Conservation (phyloP, 306 rosid genomes). For the Dryas drummondii region DNA sequence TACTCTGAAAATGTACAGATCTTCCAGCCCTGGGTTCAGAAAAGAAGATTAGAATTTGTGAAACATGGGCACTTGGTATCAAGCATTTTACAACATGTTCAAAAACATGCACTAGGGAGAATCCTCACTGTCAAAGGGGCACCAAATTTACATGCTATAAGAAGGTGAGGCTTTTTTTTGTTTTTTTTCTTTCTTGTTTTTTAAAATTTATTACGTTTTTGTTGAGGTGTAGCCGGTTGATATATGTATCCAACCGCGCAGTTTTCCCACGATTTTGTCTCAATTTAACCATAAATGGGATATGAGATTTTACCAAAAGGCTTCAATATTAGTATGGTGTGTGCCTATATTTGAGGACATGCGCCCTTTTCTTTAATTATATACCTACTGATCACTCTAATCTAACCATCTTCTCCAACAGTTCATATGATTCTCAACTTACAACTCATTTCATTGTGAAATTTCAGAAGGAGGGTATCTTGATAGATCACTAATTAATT, state of each 20-base stretch:
- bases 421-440: too few species aligned
- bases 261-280: too few species aligned
- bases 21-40: conserved; percentile 24
- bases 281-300: too few species aligned
- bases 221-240: neutral
- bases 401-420: too few species aligned
- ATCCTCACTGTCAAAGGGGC: conserved; percentile 20
- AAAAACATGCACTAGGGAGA: conserved; percentile 20
- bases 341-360: too few species aligned
- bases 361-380: too few species aligned
- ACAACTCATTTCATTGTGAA: too few species aligned
- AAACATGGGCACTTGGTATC: conserved; percentile 15
- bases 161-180: conserved; percentile 3
- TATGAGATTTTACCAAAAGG: too few species aligned
- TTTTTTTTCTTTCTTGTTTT: neutral
- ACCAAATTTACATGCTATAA: conserved; percentile 11
- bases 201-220: neutral
- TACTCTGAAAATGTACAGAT: conserved; percentile 4
- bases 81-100: conserved; percentile 15
- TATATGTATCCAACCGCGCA: too few species aligned
- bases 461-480: neutral
- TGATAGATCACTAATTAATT: neutral
- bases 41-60: conserved; percentile 22
- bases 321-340: too few species aligned
- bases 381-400: too few species aligned